Percentiles rank a stretch among this genome's conserved stretches.
Evolutionary conservation across 1,139 yeast species (phyloP).

Genomic region (Candida sp.): DNA sequence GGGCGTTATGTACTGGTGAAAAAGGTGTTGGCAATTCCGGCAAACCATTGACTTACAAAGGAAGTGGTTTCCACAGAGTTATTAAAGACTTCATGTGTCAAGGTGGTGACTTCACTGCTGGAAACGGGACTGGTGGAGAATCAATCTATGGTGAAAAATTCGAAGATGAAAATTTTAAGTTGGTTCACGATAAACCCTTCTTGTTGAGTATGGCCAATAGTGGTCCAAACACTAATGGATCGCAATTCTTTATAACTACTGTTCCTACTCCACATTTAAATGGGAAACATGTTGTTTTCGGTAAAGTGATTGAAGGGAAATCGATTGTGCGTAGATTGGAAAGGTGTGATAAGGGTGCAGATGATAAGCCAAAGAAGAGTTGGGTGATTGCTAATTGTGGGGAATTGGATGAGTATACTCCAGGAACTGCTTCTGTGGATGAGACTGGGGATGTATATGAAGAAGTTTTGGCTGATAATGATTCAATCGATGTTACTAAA

Average conservation of each 20-base stretch:
- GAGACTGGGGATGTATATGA: conserved; percentile 89
- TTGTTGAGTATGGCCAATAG: conserved; percentile 95
- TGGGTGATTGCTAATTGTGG: conserved; percentile 82
- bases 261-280: conserved; percentile 82
- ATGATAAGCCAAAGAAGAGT: conserved; percentile 62
- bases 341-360: conserved; percentile 56
- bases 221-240: conserved; percentile 94
- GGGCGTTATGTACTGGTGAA: conserved; percentile 88
- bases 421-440: conserved; percentile 40
- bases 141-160: conserved; percentile 94
- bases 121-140: conserved; percentile 92
- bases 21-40: conserved; percentile 60
- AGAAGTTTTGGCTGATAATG: conserved; percentile 73
- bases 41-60: conserved; percentile 69
- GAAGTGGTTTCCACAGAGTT: conserved; percentile 86
- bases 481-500: conserved; percentile 53
- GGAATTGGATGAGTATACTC: conserved; percentile 60
- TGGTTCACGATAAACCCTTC: conserved; percentile 80
- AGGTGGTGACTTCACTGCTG: conserved; percentile 95
- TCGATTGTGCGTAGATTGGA: conserved; percentile 78
- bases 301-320: conserved; percentile 81
- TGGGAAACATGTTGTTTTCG: conserved; percentile 96
- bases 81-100: conserved; percentile 91
- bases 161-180: conserved; percentile 84
- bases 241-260: conserved; percentile 92